These are phyloP conservation scores for Aquilaria yunnanensis DNA, from an alignment of 345 rosid species.

Conservation along the genomic window DNA sequence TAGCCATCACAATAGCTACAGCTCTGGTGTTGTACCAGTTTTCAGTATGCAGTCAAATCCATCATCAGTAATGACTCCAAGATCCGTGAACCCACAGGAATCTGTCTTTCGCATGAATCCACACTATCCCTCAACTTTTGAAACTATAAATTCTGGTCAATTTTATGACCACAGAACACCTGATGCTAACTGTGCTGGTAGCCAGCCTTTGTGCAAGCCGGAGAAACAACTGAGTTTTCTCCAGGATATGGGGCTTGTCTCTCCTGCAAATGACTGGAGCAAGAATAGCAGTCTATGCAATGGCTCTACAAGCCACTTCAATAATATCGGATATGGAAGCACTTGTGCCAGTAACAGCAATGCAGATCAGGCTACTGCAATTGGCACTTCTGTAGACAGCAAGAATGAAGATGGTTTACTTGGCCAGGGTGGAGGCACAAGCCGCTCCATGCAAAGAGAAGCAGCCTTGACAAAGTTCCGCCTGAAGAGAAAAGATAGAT, in stretches of 20 bases:
- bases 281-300: slow-evolving; percentile 57
- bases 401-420: slow-evolving; percentile 39
- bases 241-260: slow-evolving; percentile 51
- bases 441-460: slow-evolving; percentile 63
- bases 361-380: slow-evolving; percentile 32
- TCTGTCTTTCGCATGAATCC: slow-evolving; percentile 33
- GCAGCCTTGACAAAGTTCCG: slow-evolving; percentile 88
- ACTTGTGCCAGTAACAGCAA: slow-evolving; percentile 42
- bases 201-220: slow-evolving; percentile 20
- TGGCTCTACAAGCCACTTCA: slow-evolving; percentile 35
- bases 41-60: slow-evolving; percentile 28
- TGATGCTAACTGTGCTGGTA: slow-evolving; percentile 29
- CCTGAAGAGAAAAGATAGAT: slow-evolving; percentile 89
- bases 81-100: slow-evolving; percentile 53
- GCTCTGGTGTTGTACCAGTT: slow-evolving; percentile 33
- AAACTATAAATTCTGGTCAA: slow-evolving; percentile 28
- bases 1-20: slow-evolving; percentile 27
- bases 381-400: slow-evolving; percentile 39
- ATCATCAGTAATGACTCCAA: slow-evolving; percentile 43
- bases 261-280: slow-evolving; percentile 55
- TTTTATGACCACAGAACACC: slow-evolving; percentile 34
- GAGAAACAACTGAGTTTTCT: slow-evolving; percentile 26
- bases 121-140: slow-evolving; percentile 26
- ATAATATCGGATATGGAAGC: slow-evolving; percentile 44
- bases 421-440: slow-evolving; percentile 28